phyloP scores from a whole-genome alignment of 1,139 yeast species.

The Suhomyces wounanorum region DNA sequence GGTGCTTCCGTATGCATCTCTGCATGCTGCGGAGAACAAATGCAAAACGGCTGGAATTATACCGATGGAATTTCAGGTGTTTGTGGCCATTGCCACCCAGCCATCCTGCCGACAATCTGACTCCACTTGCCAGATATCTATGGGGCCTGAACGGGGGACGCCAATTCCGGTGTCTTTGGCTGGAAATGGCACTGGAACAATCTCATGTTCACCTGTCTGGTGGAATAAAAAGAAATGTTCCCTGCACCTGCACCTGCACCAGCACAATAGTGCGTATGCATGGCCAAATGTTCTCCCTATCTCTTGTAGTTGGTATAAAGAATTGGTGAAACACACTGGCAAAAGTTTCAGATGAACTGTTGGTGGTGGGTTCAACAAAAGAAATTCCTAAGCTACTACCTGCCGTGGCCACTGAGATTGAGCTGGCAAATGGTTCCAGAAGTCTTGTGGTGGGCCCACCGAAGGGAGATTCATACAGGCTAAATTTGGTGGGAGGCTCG shows the following conservation, averaged over 20 bases:
- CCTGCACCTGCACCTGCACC: background rate
- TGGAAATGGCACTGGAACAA: background rate
- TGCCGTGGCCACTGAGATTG: background rate
- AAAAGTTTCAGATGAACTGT: background rate
- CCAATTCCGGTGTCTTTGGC: background rate
- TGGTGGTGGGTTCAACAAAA: background rate
- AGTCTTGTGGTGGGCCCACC: background rate
- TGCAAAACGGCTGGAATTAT: constrained; percentile 1
- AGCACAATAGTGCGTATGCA: background rate
- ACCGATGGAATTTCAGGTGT: background rate
- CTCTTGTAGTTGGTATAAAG: background rate
- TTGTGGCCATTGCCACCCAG: background rate
- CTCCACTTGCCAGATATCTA: no score
- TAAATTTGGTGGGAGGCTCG: background rate
- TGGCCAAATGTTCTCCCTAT: background rate
- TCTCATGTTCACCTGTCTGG: background rate
- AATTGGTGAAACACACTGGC: background rate
- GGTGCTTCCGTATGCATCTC: background rate
- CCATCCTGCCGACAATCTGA: background rate
- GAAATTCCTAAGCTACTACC: background rate
- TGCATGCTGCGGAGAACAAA: constrained; percentile 8
- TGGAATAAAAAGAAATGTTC: background rate
- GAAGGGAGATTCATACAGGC: background rate
- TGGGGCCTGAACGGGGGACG: background rate
- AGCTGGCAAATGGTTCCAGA: background rate